Evolutionary conservation across 2,329 filamentous ascomycete genomes (phyloP), one percentile per base, ranked within the genome.

Genomic region (Nectriaceae sp.): DNA sequence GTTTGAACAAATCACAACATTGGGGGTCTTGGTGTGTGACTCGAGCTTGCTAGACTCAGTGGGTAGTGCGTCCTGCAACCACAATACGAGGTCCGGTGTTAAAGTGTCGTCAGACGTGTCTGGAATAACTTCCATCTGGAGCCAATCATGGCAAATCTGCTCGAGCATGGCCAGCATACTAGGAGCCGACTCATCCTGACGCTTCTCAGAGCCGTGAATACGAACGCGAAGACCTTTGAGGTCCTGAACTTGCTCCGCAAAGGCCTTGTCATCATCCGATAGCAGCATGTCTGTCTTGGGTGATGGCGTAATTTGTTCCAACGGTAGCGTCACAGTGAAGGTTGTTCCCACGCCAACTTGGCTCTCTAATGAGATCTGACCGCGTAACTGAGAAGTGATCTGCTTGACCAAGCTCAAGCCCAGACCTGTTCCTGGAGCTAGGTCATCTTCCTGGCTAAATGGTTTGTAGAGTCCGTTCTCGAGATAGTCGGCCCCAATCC

Each of bases 401-500:
- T 74, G 70, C 19, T 78, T 75, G 3, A 89, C 85, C 8, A 89
- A 80, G 35, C 80, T 84, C 22, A 89, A 66, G 0, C 87, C 86
- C 0, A 89, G 70, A 0, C 85, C 85, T 0, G 81, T 80, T 0
- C 86, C 85, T 0, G 79, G 76, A 0, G 78, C 73, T 1, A 89
- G 64, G 0, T 72, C 67, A 40, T 87, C 76, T 57, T 89, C 86
- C 52, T 89, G 86, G 0, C 75, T 67, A 51, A 88, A 88, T 0
- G 84, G 82, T 0, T 77, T 80, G 59, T 84, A 89, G 0, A 88
- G 65, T 11, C 77, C 75, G 6, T 80, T 76, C 19, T 77, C 72
- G 11, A 88, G 67, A 53, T 82, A 89, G 10, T 86, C 80, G 4
- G 79, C 71, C 0, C 77, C 77, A 26, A 89, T 89, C 2, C 86